A percentile compares a stretch with the other conserved stretches of the same genome.
These are phyloP conservation scores for Ogataea corticis DNA, from an alignment of 805 yeast genomes.

Conservation along the genomic window DNA sequence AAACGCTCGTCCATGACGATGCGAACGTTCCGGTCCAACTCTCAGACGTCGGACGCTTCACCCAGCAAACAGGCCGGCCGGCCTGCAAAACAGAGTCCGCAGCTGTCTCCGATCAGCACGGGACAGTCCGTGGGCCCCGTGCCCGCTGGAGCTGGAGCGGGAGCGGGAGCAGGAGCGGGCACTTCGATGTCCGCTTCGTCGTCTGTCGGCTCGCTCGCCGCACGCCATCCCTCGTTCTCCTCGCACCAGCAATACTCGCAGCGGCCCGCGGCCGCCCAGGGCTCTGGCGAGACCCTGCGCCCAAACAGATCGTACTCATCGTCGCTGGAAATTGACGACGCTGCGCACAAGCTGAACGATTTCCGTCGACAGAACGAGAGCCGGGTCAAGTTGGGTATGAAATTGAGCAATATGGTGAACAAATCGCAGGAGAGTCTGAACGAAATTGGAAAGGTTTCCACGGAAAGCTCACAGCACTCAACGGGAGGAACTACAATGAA, in stretches of 20 bases:
- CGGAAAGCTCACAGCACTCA: neutral
- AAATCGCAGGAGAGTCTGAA: constrained; percentile 28
- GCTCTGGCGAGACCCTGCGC: neutral
- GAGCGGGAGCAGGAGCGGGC: too few species aligned
- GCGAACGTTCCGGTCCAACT: constrained; percentile 35
- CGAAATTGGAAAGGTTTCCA: neutral
- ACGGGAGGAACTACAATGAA: neutral
- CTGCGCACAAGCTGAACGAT: constrained; percentile 29
- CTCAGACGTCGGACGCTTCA: constrained; percentile 29
- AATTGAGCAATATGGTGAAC: constrained; percentile 26
- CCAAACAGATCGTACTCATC: constrained; percentile 12
- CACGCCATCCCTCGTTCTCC: constrained; percentile 7
- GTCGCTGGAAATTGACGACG: constrained; percentile 27
- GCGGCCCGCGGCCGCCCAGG: neutral
- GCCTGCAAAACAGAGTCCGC: constrained; percentile 14
- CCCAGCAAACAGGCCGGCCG: constrained; percentile 26
- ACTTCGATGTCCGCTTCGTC: too few species aligned
- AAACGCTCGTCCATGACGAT: constrained; percentile 34
- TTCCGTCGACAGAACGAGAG: constrained; percentile 31
- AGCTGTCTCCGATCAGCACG: constrained; percentile 13
- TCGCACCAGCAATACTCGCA: neutral
- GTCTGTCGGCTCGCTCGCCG: too few species aligned
- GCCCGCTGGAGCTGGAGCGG: too few species aligned
- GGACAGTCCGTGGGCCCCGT: neutral
- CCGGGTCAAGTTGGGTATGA: constrained; percentile 30